Conservation (phyloP, 805 yeast species). For the Zygotorulaspora danielsina region DNA sequence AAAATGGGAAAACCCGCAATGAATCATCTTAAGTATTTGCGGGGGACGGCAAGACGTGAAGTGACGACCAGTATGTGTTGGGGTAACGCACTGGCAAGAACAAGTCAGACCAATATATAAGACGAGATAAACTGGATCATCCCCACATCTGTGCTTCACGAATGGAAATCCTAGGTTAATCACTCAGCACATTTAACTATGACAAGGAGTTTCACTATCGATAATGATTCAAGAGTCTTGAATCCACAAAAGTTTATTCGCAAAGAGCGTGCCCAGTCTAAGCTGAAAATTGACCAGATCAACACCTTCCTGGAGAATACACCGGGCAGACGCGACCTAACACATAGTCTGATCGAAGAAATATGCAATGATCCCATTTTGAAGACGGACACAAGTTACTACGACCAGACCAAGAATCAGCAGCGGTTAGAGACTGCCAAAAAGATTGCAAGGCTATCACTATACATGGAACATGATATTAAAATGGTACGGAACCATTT, state of each 20-base stretch:
- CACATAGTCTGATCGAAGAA: slow-evolving; percentile 51
- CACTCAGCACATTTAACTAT: too few relatives aligned
- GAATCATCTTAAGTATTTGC: too few relatives aligned
- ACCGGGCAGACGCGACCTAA: slow-evolving; percentile 42
- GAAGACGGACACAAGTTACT: slow-evolving; percentile 48
- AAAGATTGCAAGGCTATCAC: slow-evolving; percentile 57
- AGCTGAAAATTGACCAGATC: slow-evolving; percentile 44
- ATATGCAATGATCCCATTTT: slow-evolving; percentile 66
- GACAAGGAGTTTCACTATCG: slow-evolving; percentile 30
- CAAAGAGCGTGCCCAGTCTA: slow-evolving; percentile 44
- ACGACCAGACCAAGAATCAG: slow-evolving; percentile 52
- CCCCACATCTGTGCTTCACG: too few relatives aligned
- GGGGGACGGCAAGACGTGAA: too few relatives aligned
- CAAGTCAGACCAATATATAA: too few relatives aligned
- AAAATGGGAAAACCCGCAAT: too few relatives aligned
- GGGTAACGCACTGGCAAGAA: too few relatives aligned
- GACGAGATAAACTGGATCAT: too few relatives aligned
- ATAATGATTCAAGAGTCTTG: slow-evolving; percentile 22
- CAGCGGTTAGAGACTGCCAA: slow-evolving; percentile 57
- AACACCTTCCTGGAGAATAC: slow-evolving; percentile 55
- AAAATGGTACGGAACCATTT: slow-evolving; percentile 25
- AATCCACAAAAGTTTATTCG: slow-evolving; percentile 32
- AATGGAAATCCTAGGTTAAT: too few relatives aligned
- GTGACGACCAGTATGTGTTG: too few relatives aligned
- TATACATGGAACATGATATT: slow-evolving; percentile 50